phyloP scores from a whole-genome alignment of 768 basidiomycete genomes.

The Artomyces pyxidatus region DNA sequence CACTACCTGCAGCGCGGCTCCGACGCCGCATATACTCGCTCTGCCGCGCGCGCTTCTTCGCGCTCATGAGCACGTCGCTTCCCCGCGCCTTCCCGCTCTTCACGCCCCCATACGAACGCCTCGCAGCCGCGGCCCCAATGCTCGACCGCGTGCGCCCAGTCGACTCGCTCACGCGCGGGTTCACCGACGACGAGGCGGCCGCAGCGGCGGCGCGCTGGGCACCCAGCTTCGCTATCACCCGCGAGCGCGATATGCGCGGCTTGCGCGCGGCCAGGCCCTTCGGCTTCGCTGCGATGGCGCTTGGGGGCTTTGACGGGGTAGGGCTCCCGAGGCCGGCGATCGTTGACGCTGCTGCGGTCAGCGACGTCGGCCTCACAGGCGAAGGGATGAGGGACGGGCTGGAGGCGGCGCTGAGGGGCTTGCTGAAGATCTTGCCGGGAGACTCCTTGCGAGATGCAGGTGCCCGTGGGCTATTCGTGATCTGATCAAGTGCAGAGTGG shows the following conservation, averaged over 20 bases:
- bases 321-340: constrained; percentile 3
- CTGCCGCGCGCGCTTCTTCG: constrained; percentile 67
- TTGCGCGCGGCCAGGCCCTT: constrained; percentile 40
- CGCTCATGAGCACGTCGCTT: constrained; percentile 43
- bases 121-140: constrained; percentile 23
- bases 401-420: constrained; percentile 29
- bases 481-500: constrained; percentile 22
- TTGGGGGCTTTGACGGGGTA: constrained; percentile 5
- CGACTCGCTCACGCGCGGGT: constrained; percentile 4
- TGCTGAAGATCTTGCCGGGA: constrained; percentile 42
- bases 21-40: constrained; percentile 62
- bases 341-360: constrained; percentile 23
- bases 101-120: constrained; percentile 26
- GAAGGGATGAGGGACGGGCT: constrained; percentile 16
- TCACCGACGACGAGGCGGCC: constrained; percentile 21
- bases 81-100: constrained; percentile 20
- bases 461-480: constrained; percentile 26
- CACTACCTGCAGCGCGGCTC: constrained; percentile 29
- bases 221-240: constrained; percentile 68
- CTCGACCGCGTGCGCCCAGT: constrained; percentile 42
- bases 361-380: constrained; percentile 18
- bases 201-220: constrained; percentile 52
- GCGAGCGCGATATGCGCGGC: constrained; percentile 75
- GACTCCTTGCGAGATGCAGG: constrained; percentile 16
- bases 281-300: constrained; percentile 20